Percentiles rank a stretch among this genome's conserved stretches.
Evolutionary conservation across 2,329 filamentous ascomycete genomes (phyloP).

Genomic region (Fonsecaea multimorphosa): DNA sequence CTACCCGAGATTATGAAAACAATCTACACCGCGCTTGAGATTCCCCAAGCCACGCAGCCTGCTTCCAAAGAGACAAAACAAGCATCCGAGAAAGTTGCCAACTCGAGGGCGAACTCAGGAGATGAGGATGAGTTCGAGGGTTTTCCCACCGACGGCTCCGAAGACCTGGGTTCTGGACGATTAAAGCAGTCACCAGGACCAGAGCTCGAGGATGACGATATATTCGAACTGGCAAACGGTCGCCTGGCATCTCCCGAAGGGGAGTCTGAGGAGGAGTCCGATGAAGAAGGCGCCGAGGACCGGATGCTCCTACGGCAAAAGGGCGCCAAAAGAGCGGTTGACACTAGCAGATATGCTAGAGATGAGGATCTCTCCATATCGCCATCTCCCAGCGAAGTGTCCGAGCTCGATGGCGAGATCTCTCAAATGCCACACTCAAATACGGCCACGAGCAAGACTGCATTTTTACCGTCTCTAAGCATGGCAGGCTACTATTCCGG

Average conservation of each 20-base stretch:
- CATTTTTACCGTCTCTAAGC: slow-evolving; percentile 66
- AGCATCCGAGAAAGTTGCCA: slow-evolving; percentile 26
- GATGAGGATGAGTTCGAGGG: slow-evolving; percentile 40
- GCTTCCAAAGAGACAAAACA: slow-evolving; percentile 24
- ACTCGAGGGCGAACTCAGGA: slow-evolving; percentile 21
- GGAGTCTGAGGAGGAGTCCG: slow-evolving; percentile 22
- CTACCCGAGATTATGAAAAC: slow-evolving; percentile 55
- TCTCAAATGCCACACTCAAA: not conserved
- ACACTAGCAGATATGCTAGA: not conserved
- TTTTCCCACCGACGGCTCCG: slow-evolving; percentile 33
- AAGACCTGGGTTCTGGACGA: slow-evolving; percentile 6
- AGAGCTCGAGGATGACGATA: slow-evolving; percentile 21
- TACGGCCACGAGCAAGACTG: slow-evolving; percentile 46
- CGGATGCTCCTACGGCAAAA: not conserved
- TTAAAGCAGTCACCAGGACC: slow-evolving; percentile 5
- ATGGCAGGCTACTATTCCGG: slow-evolving; percentile 69
- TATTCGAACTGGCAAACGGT: slow-evolving; percentile 19
- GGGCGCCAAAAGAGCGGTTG: no score
- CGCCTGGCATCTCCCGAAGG: slow-evolving; percentile 29
- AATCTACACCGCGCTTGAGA: slow-evolving; percentile 49
- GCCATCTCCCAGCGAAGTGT: slow-evolving; percentile 16
- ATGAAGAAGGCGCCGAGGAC: not conserved
- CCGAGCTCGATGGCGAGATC: not conserved
- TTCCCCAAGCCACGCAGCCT: slow-evolving; percentile 13
- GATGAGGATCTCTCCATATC: slow-evolving; percentile 24